Base-by-base conservation (phyloP, 2,329 filamentous ascomycete species). In the Sporothrix humicola region DNA sequence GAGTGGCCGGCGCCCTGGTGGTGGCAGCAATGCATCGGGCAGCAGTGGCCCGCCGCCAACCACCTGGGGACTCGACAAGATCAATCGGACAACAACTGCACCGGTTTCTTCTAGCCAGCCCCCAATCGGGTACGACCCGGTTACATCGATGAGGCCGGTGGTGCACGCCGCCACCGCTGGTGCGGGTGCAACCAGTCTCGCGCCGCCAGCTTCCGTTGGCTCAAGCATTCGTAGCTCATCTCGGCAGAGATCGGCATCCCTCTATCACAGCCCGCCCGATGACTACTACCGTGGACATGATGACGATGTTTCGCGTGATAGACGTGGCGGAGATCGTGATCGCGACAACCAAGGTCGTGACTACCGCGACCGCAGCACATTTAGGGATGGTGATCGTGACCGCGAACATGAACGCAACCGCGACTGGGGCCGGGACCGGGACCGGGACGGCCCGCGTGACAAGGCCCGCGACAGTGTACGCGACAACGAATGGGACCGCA, bases 11-110 rank as follows among this genome's bases (percentile, higher is more conserved):
- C 73, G 72, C 20, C n/a, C 42, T 1, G 73, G n/a, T 20, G 71
- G 54, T 13, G 68, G 9, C 13, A 58, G 69, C 54, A 44, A 17
- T n/a, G 50, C 52, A 17, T 23, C 42, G 2, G 68, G 42, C 4
- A 76, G n/a, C 80, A 81, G 86, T 46, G 85, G 87, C 0, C 92
- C 91, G 1, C 92, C 92, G 10, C 91, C 91, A 4, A 88, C 90
- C 5, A 92, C 89, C 2, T 85, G 91, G 77, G 92, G 90, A 0
- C 89, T 94, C 76, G 92, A 93, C 77, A 92, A 89, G 81, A 88
- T 93, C 76, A 88, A 88, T 77, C 83, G 87, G 73, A 78, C 77
- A 17, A 72, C 81, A 7, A 79, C 79, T 2, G 77, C 80, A 17
- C 56, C 65, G 9, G 26, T 66, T 26, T 68, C 65, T 8, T 56